Evolutionary conservation across 1,284 basidiomycete genomes (phyloP).

Genomic region (Apiotrichum porosum): DNA sequence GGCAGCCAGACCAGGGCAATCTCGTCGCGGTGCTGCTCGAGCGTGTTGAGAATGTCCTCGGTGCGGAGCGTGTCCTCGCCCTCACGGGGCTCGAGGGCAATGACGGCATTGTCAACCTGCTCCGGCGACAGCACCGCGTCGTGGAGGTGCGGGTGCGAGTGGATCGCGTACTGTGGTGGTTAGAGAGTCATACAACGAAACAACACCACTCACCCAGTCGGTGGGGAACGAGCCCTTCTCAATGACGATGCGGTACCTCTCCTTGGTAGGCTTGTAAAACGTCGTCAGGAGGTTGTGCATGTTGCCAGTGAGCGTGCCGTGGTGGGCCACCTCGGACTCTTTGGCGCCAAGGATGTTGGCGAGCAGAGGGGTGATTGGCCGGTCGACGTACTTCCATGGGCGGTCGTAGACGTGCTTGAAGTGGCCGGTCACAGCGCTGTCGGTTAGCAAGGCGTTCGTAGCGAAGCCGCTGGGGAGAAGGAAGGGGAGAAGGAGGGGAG

Average conservation of each 20-base stretch:
- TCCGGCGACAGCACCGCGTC: slow-evolving; percentile 64
- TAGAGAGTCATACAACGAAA: background rate
- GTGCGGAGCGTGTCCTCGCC: slow-evolving; percentile 85
- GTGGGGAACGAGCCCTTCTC: slow-evolving; percentile 93
- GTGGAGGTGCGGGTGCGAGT: slow-evolving; percentile 76
- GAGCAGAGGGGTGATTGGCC: slow-evolving; percentile 67
- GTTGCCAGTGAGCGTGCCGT: slow-evolving; percentile 90
- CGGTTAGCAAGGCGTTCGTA: background rate
- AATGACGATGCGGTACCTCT: slow-evolving; percentile 88
- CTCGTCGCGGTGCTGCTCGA: slow-evolving; percentile 64
- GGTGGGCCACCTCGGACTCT: slow-evolving; percentile 84
- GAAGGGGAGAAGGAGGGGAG: background rate
- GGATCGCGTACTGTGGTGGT: slow-evolving; percentile 75
- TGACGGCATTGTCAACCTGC: slow-evolving; percentile 56
- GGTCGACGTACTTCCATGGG: slow-evolving; percentile 78
- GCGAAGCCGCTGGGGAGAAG: background rate
- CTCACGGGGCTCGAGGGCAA: slow-evolving; percentile 70
- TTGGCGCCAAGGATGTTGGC: slow-evolving; percentile 82
- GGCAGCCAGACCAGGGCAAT: slow-evolving; percentile 87
- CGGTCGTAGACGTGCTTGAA: slow-evolving; percentile 78
- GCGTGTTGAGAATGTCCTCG: slow-evolving; percentile 76
- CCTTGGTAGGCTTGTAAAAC: slow-evolving; percentile 82
- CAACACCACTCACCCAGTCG: slow-evolving; percentile 65
- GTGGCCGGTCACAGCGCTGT: slow-evolving; percentile 84
- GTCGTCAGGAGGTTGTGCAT: slow-evolving; percentile 89